Evolutionary conservation across 2,329 filamentous ascomycete genomes (phyloP).

Genomic region (Apiospora arundinis): DNA sequence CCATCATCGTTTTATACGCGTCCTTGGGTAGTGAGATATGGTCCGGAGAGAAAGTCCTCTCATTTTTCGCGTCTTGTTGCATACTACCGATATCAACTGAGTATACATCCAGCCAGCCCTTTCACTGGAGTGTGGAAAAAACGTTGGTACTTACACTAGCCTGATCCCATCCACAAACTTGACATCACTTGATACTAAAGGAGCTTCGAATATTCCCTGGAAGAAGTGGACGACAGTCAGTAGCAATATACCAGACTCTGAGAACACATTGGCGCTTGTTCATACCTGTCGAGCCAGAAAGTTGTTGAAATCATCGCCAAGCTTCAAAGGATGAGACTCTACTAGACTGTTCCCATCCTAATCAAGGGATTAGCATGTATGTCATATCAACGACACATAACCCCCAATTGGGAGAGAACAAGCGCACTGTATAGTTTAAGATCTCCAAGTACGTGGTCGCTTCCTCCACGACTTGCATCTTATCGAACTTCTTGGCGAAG

Average conservation of each 20-base stretch:
- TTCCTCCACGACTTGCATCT: not conserved
- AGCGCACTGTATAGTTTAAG: conserved; percentile 1
- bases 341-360: conserved; percentile 9
- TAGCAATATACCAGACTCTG: no score
- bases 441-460: conserved; percentile 10
- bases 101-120: not conserved
- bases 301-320: conserved; percentile 20
- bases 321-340: not conserved
- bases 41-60: not conserved
- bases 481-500: not conserved
- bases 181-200: not conserved
- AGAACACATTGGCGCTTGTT: no score
- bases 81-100: not conserved
- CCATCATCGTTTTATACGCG: not conserved
- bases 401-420: not conserved
- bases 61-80: not conserved
- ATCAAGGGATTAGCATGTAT: not conserved
- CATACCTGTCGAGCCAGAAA: conserved; percentile 12
- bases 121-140: no score
- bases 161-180: not conserved
- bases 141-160: not conserved
- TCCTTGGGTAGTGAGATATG: conserved; percentile 18
- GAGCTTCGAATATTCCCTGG: conserved; percentile 18
- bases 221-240: not conserved
- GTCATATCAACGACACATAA: not conserved